Conservation (phyloP, 306 rosid genomes). For the Alnus rubra region DNA sequence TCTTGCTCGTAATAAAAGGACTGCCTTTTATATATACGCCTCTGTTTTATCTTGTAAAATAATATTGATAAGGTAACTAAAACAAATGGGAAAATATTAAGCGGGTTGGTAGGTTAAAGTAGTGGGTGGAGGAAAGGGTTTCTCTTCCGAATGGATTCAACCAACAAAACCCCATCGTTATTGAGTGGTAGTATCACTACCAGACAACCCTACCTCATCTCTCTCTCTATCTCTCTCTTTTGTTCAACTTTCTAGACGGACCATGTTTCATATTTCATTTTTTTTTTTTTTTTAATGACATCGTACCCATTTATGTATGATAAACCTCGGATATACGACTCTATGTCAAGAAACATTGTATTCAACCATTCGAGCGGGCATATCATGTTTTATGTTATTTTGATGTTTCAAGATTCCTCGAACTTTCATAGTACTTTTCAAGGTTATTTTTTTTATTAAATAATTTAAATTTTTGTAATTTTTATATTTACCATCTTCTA, state of each 20-base stretch:
- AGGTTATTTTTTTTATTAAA: no score
- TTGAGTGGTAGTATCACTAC: constrained; percentile 55
- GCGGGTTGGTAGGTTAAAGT: constrained; percentile 37
- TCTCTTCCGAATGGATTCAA: constrained; percentile 21
- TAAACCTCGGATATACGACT: no score
- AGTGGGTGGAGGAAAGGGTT: constrained; percentile 37
- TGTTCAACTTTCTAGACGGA: neutral
- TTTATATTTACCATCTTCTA: no score
- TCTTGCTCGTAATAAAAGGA: constrained; percentile 18
- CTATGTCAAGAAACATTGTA: no score
- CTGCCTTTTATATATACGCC: constrained; percentile 25
- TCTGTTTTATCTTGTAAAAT: constrained; percentile 16
- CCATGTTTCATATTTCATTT: constrained; percentile 15
- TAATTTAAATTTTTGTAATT: no score
- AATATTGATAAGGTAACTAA: neutral
- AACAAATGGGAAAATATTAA: neutral
- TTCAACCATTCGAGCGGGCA: no score
- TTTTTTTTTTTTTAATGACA: no score
- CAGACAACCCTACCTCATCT: constrained; percentile 10
- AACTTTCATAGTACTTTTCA: no score
- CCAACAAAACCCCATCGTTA: constrained; percentile 59
- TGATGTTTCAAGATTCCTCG: no score
- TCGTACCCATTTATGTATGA: no score
- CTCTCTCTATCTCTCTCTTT: neutral
- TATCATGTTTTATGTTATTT: no score